Conservation (phyloP, 2,329 filamentous ascomycete species). For the Fusarium domesticum region DNA sequence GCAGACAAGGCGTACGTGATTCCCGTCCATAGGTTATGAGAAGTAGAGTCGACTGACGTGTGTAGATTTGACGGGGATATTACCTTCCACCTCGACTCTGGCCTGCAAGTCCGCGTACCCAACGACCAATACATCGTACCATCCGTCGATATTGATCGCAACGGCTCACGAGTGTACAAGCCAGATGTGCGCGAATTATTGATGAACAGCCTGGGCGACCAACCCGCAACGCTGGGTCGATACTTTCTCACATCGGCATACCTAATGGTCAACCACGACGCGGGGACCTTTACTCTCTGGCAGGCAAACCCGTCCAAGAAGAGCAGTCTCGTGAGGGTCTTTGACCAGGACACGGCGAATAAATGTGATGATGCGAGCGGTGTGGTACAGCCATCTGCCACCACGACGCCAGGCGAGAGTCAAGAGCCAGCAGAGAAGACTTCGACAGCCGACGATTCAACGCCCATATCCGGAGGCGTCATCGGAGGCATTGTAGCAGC, state of each 20-base stretch:
- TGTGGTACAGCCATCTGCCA: constrained; percentile 11
- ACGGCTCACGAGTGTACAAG: constrained; percentile 24
- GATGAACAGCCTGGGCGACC: constrained; percentile 19
- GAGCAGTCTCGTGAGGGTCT: constrained; percentile 8
- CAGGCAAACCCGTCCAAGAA: constrained; percentile 29
- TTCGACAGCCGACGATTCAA: not conserved
- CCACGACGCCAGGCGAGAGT: not conserved
- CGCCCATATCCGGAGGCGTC: constrained; percentile 1
- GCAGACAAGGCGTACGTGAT: constrained; percentile 9
- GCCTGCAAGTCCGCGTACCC: constrained; percentile 29
- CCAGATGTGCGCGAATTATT: constrained; percentile 23
- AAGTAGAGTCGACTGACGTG: not conserved
- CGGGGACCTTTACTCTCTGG: constrained; percentile 35
- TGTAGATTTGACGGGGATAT: constrained; percentile 29
- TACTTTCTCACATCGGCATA: constrained; percentile 37
- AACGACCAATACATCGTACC: constrained; percentile 33
- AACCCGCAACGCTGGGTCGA: constrained; percentile 29
- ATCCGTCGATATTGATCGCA: constrained; percentile 24
- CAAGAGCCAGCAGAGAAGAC: not conserved
- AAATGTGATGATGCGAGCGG: constrained; percentile 10
- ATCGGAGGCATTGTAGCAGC: constrained; percentile 13
- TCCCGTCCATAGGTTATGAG: fast-evolving
- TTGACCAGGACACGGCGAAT: constrained; percentile 5
- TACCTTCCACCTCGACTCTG: constrained; percentile 28
- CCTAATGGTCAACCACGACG: constrained; percentile 36